Evolutionary conservation across 2,329 filamentous ascomycete species (phyloP).

Genomic region (Curvularia hawaiiensis): DNA sequence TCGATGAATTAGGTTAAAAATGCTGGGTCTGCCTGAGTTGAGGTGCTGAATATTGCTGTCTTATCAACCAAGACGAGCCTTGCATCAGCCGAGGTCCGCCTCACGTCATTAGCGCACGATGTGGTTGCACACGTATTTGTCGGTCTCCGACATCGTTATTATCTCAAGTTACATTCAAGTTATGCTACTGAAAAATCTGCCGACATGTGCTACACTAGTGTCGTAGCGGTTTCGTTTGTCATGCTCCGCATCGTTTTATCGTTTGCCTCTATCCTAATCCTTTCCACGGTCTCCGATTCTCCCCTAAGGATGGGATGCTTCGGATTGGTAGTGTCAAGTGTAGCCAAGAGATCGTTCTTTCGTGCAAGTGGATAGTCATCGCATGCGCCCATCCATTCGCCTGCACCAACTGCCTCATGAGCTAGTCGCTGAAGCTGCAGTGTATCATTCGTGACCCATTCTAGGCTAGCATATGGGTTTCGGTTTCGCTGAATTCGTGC

Average conservation of each 20-base stretch:
- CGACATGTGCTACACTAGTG: conserved; percentile 1
- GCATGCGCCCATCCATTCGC: conserved; percentile 8
- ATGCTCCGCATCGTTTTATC: not conserved
- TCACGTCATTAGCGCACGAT: conserved; percentile 1
- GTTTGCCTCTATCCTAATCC: not conserved
- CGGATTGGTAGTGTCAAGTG: conserved; percentile 2
- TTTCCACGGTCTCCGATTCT: not conserved
- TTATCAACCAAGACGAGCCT: conserved; percentile 3
- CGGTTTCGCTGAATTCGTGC: conserved; percentile 1
- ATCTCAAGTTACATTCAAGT: not conserved
- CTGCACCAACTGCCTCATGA: conserved; percentile 24
- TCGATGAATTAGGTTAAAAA: not conserved
- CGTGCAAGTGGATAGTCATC: conserved; percentile 10
- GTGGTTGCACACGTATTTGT: not conserved
- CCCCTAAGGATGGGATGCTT: conserved; percentile 5
- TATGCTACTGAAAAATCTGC: not conserved
- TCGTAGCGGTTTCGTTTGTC: not conserved
- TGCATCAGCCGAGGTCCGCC: conserved; percentile 9
- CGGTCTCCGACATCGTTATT: not conserved
- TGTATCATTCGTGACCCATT: conserved; percentile 21
- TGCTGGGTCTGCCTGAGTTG: not conserved
- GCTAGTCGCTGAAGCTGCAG: conserved; percentile 32
- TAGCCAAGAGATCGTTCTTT: conserved; percentile 10
- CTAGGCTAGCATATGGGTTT: conserved; percentile 11
- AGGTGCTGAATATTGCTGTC: not conserved